Conservation (phyloP, 805 yeast species). For the Nakazawaea sp. region DNA sequence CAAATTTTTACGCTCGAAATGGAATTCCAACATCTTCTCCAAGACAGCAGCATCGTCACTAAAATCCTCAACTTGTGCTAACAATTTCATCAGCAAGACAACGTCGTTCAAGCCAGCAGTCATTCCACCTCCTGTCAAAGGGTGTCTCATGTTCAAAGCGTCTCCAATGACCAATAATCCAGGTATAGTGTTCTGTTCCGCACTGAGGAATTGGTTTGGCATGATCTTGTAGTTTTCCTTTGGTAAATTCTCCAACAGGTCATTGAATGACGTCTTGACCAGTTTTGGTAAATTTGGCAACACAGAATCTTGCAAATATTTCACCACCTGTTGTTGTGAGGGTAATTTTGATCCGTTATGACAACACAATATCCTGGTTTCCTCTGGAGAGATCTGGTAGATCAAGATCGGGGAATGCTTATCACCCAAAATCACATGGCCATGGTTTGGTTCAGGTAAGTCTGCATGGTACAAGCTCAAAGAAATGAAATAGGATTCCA, state of each 20-base stretch:
- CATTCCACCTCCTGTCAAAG: slow-evolving; percentile 99
- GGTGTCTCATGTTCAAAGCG: slow-evolving; percentile 96
- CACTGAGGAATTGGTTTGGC: slow-evolving; percentile 92
- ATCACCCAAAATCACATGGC: slow-evolving; percentile 81
- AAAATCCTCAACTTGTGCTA: slow-evolving; percentile 51
- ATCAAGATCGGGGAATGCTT: slow-evolving; percentile 81
- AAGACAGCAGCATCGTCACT: slow-evolving; percentile 49
- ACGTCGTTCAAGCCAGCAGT: slow-evolving; percentile 93
- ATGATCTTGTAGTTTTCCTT: slow-evolving; percentile 62
- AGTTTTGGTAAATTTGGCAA: slow-evolving; percentile 61
- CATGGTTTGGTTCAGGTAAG: slow-evolving; percentile 70
- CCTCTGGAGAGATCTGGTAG: slow-evolving; percentile 78
- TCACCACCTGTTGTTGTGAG: slow-evolving; percentile 42
- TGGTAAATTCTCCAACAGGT: slow-evolving; percentile 38
- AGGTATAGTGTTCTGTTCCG: slow-evolving; percentile 57
- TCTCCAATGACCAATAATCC: slow-evolving; percentile 88
- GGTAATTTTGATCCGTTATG: slow-evolving; percentile 73
- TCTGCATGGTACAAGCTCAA: slow-evolving; percentile 66
- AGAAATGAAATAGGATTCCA: slow-evolving; percentile 85
- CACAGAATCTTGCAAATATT: slow-evolving; percentile 55
- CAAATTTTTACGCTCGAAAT: slow-evolving; percentile 66
- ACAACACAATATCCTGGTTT: slow-evolving; percentile 87
- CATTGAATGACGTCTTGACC: slow-evolving; percentile 59
- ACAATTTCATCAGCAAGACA: slow-evolving; percentile 53
- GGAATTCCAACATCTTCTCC: slow-evolving; percentile 59